phyloP scores from a whole-genome alignment of 2,329 filamentous ascomycete genomes.

The Xylaria sp. region DNA sequence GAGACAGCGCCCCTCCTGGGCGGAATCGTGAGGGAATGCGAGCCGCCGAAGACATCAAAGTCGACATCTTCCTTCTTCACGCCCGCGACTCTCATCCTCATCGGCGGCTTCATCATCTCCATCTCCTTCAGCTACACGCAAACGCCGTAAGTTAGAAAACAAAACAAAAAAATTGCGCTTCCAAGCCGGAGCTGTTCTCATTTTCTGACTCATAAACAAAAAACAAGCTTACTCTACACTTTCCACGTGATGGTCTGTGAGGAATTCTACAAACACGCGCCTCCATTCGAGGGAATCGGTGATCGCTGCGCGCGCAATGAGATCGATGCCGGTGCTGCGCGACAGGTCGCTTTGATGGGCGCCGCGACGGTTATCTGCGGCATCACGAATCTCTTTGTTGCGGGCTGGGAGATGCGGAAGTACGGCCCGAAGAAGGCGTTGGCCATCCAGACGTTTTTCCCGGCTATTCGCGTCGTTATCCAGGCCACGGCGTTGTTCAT shows the following conservation, averaged over 20 bases:
- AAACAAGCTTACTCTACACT: conserved; percentile 49
- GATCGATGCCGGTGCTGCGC: conserved; percentile 58
- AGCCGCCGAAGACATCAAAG: conserved; percentile 5
- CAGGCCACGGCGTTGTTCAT: conserved; percentile 59
- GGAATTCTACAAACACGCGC: conserved; percentile 56
- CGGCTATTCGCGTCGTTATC: conserved; percentile 55
- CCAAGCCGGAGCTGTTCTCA: not conserved
- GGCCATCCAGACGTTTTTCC: conserved; percentile 57
- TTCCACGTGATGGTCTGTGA: conserved; percentile 67
- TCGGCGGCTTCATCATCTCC: conserved; percentile 23
- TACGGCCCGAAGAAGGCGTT: conserved; percentile 58
- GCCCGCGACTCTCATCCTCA: conserved; percentile 13
- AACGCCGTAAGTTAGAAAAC: conserved; percentile 20
- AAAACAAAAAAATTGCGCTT: not conserved
- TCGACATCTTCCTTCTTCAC: conserved; percentile 12
- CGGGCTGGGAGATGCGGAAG: conserved; percentile 60
- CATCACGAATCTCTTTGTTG: conserved; percentile 60
- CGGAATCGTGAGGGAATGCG: conserved; percentile 2
- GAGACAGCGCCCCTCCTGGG: conserved; percentile 24
- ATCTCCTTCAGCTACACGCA: conserved; percentile 25
- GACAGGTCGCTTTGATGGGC: conserved; percentile 55
- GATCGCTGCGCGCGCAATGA: conserved; percentile 55
- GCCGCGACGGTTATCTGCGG: conserved; percentile 62
- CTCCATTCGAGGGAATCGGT: conserved; percentile 40
- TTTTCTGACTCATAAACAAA: not conserved